A percentile compares a stretch with the other conserved stretches of the same genome.
These are phyloP conservation scores for Epicoccum sorghinum DNA, from an alignment of 2,329 filamentous ascomycete genomes.

Conservation along the genomic window DNA sequence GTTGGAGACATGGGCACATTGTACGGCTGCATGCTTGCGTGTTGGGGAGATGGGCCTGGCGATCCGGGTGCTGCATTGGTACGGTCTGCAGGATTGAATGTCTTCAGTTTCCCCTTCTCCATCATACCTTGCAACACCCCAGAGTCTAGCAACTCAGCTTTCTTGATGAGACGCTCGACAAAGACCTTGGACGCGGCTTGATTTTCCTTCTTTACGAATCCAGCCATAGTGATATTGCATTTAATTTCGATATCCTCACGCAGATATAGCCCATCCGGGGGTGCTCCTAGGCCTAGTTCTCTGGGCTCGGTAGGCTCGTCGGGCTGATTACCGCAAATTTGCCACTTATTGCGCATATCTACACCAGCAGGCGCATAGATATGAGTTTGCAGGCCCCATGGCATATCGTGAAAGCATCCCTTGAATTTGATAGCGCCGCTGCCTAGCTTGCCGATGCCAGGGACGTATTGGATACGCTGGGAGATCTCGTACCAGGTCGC, in stretches of 20 bases:
- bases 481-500: conserved; percentile 76
- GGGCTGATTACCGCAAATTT: conserved; percentile 71
- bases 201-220: conserved; percentile 70
- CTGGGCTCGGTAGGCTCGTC: conserved; percentile 67
- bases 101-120: conserved; percentile 67
- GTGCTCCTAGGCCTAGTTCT: conserved; percentile 69
- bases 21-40: conserved; percentile 35
- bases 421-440: conserved; percentile 71
- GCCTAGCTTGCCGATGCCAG: conserved; percentile 69
- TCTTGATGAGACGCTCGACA: conserved; percentile 72
- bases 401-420: conserved; percentile 74
- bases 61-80: conserved; percentile 15
- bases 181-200: conserved; percentile 71
- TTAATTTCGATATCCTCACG: conserved; percentile 74
- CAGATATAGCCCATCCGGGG: conserved; percentile 69
- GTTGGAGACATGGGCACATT: conserved; percentile 36
- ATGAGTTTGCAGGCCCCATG: conserved; percentile 74
- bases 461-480: conserved; percentile 71
- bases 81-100: conserved; percentile 57
- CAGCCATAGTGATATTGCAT: conserved; percentile 69
- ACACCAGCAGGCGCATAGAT: conserved; percentile 71
- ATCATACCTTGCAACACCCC: conserved; percentile 72
- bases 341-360: conserved; percentile 71
- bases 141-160: conserved; percentile 71
- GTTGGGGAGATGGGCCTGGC: conserved; percentile 23